A percentile compares a stretch with the other conserved stretches of the same genome.
These are phyloP conservation scores for Crithidia sp. DNA, from an alignment of 208 protist genomes.

Conservation along the genomic window DNA sequence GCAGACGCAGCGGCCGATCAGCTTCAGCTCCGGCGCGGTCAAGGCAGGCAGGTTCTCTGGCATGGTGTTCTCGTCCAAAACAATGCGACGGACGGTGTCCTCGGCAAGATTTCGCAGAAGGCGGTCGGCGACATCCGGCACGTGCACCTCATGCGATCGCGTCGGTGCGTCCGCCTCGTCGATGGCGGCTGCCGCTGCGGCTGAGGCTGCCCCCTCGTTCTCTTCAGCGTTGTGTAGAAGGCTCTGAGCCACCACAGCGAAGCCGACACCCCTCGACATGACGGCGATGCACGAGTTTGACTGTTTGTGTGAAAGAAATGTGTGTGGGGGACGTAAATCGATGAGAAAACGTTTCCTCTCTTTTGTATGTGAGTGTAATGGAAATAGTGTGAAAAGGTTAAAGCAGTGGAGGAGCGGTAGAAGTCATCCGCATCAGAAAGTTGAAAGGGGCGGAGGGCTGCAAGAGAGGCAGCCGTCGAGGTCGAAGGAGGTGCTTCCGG, in stretches of 20 bases:
- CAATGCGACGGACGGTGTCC: neutral
- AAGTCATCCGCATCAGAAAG: no score
- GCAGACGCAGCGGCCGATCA: conserved; percentile 71
- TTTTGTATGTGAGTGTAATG: no score
- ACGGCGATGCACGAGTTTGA: no score
- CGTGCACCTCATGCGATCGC: neutral
- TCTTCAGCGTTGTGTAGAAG: neutral
- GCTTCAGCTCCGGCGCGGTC: conserved; percentile 51
- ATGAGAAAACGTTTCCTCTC: no score
- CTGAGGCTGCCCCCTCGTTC: neutral
- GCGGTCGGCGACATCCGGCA: neutral
- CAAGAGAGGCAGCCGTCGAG: no score
- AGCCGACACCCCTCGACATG: neutral
- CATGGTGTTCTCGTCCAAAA: conserved; percentile 40
- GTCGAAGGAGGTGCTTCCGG: no score
- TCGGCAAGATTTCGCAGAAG: neutral
- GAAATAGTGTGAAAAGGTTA: no score
- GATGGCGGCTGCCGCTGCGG: no score
- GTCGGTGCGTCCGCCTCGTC: neutral
- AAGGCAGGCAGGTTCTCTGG: conserved; percentile 65
- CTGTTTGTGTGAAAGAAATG: no score
- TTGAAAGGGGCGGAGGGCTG: no score
- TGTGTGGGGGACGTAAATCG: no score
- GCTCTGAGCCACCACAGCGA: neutral
- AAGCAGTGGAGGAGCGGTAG: no score